Evolutionary conservation across 352 stramenopile species (phyloP), one percentile per base, ranked within the genome.

Genomic region (Halophytophthora polymorphica): DNA sequence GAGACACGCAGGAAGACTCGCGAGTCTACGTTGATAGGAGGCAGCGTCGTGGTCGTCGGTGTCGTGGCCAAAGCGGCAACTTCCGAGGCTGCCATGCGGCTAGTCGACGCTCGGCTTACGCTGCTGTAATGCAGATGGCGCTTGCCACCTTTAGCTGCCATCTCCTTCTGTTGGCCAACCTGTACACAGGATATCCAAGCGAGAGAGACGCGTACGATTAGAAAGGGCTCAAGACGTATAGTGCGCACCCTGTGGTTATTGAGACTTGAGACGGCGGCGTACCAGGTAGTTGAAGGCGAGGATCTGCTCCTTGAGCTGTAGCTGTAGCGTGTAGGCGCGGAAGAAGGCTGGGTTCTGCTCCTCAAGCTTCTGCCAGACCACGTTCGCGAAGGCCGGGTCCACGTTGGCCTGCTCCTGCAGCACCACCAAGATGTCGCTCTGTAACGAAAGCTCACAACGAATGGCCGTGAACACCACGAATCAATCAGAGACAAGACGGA

Each of bases 331-430:
- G 56, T 97, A 97, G 1, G 84, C 83, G 11, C 78, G 68, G 49
- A 97, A 97, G 51, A 96, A 97, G 6, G 74, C 77, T 13, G 83
- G 77, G 35, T 97, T 97, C 56, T 96, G 88, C 46, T 96, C 83
- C 52, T 96, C 82, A 6, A 97, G 77, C 51, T 97, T 97, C 43
- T 95, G 83, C 88, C 86, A 97, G 36, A 96, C 87, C 18, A 96
- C 72, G 41, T 71, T 75, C 1, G 88, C 83, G 46, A 96, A 96
- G 8, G 68, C 68, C 2, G 84, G 86, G 14, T 95, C 80, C n/a
- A 96, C 68, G 17, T 93, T 86, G 0, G 80, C 85, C 50, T 96
- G 83, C 1, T 71, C 56, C 45, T 90, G 69, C 2, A 89, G 51
- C 6, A 61, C 63, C 6, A 73, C 38, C n/a, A 90, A 53, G 51